These are phyloP conservation scores for Falciphora oryzae DNA, from an alignment of 2,329 filamentous ascomycete species.

Conservation along the genomic window DNA sequence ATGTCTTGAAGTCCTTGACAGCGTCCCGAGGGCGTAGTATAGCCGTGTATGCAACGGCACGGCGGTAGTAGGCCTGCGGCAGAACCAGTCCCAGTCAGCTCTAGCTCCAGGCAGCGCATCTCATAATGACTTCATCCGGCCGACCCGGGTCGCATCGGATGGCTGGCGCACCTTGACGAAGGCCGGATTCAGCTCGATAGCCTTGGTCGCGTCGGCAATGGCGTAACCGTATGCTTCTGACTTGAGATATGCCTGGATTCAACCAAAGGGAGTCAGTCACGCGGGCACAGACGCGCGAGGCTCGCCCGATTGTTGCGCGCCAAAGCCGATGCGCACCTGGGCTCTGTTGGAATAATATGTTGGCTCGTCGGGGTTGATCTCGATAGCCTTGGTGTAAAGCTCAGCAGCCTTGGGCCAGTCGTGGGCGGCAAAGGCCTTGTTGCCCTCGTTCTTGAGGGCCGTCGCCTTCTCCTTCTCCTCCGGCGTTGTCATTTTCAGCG, in stretches of 20 bases:
- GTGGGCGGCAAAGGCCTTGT: slow-evolving; percentile 82
- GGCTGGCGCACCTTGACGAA: slow-evolving; percentile 71
- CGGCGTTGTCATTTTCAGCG: slow-evolving; percentile 10
- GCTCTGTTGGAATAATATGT: slow-evolving; percentile 93
- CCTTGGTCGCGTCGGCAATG: slow-evolving; percentile 82
- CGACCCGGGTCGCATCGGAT: not conserved
- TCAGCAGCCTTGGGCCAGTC: slow-evolving; percentile 81
- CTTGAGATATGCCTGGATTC: slow-evolving; percentile 78
- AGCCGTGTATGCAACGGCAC: slow-evolving; percentile 85
- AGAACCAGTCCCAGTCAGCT: slow-evolving; percentile 7
- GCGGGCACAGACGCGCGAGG: slow-evolving; percentile 25
- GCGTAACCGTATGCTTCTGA: slow-evolving; percentile 93
- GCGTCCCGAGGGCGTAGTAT: slow-evolving; percentile 87
- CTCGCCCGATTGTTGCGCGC: slow-evolving; percentile 12
- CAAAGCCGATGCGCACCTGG: slow-evolving; percentile 56
- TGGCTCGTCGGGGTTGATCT: slow-evolving; percentile 73
- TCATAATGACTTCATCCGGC: not conserved
- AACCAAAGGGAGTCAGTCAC: slow-evolving; percentile 34
- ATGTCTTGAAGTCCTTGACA: slow-evolving; percentile 85
- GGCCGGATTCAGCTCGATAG: slow-evolving; percentile 79
- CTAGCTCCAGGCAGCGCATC: not conserved
- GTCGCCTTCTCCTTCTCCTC: slow-evolving; percentile 60
- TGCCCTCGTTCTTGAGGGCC: slow-evolving; percentile 87
- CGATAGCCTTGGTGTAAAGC: slow-evolving; percentile 82
- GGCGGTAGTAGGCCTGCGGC: slow-evolving; percentile 80